Evolutionary conservation across 108 stramenopile genomes (phyloP), one percentile per base, ranked within the genome.

Genomic region (Cyclotella baltica): DNA sequence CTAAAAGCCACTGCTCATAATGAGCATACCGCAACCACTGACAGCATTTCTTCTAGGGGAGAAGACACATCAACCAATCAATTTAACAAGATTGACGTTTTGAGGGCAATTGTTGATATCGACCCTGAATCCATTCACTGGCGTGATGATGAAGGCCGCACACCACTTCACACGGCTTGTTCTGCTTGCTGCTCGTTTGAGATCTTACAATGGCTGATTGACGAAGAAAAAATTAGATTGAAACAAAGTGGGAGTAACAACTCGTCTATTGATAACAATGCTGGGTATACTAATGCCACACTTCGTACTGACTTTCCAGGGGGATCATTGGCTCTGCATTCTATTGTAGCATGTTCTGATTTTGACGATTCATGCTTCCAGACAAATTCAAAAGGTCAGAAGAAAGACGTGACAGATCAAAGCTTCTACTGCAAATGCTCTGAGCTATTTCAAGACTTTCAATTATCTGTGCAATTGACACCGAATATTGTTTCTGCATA

Each of bases 161-260:
- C 80, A 1, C 55, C 75, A 15, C 75, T 80, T 4, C 80, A 80
- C 38, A 76, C 75, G 29, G 80, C 80, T 43, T 75, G 75, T 16
- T 34, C 67, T 51, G 67, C 80, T 29, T 68, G 80, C 2, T 50
- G 75, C 29, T 76, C 74, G 23, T 36, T 35, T 30, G 50, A 75
- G 29, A 63, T 76, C 55, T 56, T 78, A 43, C 70, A 71, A n/a
- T 63, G 69, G 68, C 34, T 78, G 36, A 16, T 78, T 0, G 43
- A 71, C 9, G 36, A 65, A 18, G 77, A 78, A 27, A 62, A 58
- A 28, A 15, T 23, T 53, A 20, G 30, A 22, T 30, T 38, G 23
- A 2, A 2, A 57, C 56, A 4, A 34, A 18, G n/a, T 62, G 31
- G 22, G 18, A 69, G 43, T 50, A 64, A 46, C 28, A 22, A 20